These are phyloP conservation scores for Cladosporium sp. DNA, from an alignment of 2,329 filamentous ascomycete species.

Conservation along the genomic window DNA sequence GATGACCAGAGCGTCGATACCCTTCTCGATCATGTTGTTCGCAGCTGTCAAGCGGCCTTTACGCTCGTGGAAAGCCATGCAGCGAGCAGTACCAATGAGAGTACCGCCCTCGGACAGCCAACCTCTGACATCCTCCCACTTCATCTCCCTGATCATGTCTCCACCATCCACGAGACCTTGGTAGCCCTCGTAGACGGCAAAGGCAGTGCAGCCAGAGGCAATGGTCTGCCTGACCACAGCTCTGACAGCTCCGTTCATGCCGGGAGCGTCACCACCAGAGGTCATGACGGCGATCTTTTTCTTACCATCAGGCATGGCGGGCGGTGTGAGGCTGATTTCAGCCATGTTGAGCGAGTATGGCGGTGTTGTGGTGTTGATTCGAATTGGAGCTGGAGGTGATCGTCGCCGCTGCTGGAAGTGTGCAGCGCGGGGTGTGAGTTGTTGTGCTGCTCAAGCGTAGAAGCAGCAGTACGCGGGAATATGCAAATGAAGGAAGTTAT, in stretches of 20 bases:
- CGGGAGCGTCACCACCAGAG: conserved; percentile 87
- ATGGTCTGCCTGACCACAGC: conserved; percentile 90
- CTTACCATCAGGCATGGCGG: conserved; percentile 33
- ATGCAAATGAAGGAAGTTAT: background rate
- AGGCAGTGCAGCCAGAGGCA: conserved; percentile 57
- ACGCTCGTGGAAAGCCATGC: conserved; percentile 87
- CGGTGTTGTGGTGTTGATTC: background rate
- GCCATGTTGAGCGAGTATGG: conserved; percentile 23
- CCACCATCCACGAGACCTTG: conserved; percentile 89
- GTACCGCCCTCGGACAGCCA: conserved; percentile 93
- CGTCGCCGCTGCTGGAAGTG: conserved; percentile 3
- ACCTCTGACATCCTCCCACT: conserved; percentile 90
- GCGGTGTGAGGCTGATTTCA: conserved; percentile 27
- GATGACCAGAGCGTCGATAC: conserved; percentile 93
- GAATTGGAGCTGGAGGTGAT: background rate
- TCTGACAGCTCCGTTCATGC: conserved; percentile 89
- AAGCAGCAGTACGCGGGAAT: background rate
- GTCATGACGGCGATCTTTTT: conserved; percentile 85
- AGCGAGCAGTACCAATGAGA: conserved; percentile 89
- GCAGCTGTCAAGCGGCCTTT: conserved; percentile 77
- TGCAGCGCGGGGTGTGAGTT: background rate
- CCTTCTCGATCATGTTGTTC: conserved; percentile 88
- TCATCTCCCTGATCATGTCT: conserved; percentile 79
- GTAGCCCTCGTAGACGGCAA: conserved; percentile 77
- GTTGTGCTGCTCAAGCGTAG: background rate